These are phyloP conservation scores for Cucumis cinereus DNA, from an alignment of 306 rosid species.

Conservation along the genomic window DNA sequence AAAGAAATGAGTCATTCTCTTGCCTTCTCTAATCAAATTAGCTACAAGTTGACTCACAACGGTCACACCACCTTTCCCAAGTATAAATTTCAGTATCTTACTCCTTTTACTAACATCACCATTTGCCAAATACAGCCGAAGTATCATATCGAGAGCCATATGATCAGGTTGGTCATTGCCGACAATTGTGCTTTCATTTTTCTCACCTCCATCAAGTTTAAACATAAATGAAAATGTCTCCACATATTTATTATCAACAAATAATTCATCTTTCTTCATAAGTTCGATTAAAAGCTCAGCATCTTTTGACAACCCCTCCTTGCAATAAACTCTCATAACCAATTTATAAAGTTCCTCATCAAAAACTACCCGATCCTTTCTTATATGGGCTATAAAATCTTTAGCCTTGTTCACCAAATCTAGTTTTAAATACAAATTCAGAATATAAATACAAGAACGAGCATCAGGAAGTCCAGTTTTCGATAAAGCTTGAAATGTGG, in stretches of 20 bases:
- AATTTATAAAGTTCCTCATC: conserved; percentile 62
- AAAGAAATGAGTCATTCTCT: not conserved
- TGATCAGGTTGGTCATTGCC: conserved; percentile 37
- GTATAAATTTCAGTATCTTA: conserved; percentile 34
- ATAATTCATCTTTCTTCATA: conserved; percentile 25
- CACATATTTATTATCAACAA: conserved; percentile 31
- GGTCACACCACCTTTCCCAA: conserved; percentile 36
- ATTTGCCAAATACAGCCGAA: conserved; percentile 43
- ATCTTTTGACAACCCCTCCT: conserved; percentile 61
- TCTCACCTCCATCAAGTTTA: conserved; percentile 24
- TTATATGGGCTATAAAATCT: conserved; percentile 46
- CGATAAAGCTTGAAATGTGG: conserved; percentile 47
- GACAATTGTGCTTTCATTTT: conserved; percentile 23
- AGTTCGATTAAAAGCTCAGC: conserved; percentile 43
- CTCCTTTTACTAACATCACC: conserved; percentile 27
- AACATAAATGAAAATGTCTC: conserved; percentile 36
- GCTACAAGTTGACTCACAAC: conserved; percentile 31
- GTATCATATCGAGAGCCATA: conserved; percentile 56
- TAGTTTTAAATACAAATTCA: conserved; percentile 47
- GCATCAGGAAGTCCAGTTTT: conserved; percentile 84
- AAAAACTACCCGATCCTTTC: conserved; percentile 30
- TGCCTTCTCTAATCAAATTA: conserved; percentile 56
- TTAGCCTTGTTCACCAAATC: conserved; percentile 46
- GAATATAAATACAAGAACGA: conserved; percentile 73
- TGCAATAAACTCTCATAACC: conserved; percentile 59